Evolutionary conservation across 306 rosid species (phyloP), one percentile per base, ranked within the genome.

Genomic region (Senna siamea): DNA sequence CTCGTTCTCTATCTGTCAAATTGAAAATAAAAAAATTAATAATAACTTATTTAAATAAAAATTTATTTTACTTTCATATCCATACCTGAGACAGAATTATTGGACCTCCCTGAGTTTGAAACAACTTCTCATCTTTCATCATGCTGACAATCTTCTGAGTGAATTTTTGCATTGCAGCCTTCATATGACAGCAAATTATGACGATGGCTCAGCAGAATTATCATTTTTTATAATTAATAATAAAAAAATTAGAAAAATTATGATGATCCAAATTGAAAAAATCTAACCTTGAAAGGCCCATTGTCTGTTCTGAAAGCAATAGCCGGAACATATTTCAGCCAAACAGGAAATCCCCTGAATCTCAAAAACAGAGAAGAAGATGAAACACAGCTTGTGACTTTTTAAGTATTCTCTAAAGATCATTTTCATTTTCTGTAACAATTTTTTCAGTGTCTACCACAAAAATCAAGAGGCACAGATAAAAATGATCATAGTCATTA

Each of bases 331-430:
- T 81, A 95, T 78, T 95, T 95, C 14, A 95, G 88, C 99, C 99
- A 95, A 74, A 95, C 92, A 68, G 99, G 99, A 72, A 95, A 92
- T 66, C 99, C 99, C 75, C 99, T 95, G 88, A 53, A 70, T 28
- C 68, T 47, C 47, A 78, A 80, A 78, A 80, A 72, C 67, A 81
- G 26, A 67, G 47, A 52, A 10, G 47, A 52, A 37, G 8, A 26
- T 32, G 26, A 80, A 75, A 74, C 81, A 77, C 63, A 84, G 80
- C 69, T 43, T 32, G 69, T 60, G 62, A 69, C 17, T n/a, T 50
- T 61, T 14, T 26, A 52, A 56, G 12, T 19, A 10, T 22, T 30
- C 5, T 41, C 30, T 56, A 56, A 34, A 19, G 37, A 66, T 51
- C 17, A 69, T 20, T 23, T 11, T 40, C 8, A 34, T 44, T 59